A percentile compares a stretch with the other conserved stretches of the same genome.
Evolutionary conservation across 2,329 filamentous ascomycete species (phyloP).

Genomic region (Neoarthrinium moseri): DNA sequence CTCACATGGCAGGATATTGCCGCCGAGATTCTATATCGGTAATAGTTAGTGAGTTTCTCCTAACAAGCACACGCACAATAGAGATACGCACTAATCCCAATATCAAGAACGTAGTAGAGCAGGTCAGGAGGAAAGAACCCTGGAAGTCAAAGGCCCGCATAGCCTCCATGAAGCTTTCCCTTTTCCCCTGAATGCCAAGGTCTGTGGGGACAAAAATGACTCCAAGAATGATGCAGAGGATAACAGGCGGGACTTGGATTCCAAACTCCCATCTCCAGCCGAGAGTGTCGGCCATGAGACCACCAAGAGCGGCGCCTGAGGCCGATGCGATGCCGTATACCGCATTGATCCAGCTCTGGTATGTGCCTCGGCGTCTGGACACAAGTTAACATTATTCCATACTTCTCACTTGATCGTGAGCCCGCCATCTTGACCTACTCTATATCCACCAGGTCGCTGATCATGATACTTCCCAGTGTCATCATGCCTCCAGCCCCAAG

Average conservation of each 20-base stretch:
- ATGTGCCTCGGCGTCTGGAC: slow-evolving; percentile 57
- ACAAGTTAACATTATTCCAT: not conserved
- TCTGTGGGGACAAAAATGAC: slow-evolving; percentile 47
- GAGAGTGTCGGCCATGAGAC: slow-evolving; percentile 65
- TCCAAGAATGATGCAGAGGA: slow-evolving; percentile 45
- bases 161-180: slow-evolving; percentile 44
- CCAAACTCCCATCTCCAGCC: slow-evolving; percentile 76
- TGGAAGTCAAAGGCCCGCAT: slow-evolving; percentile 56
- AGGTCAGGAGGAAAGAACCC: slow-evolving; percentile 53
- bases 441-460: slow-evolving; percentile 72
- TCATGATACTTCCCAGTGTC: slow-evolving; percentile 68
- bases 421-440: slow-evolving; percentile 47
- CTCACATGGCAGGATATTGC: slow-evolving; percentile 61
- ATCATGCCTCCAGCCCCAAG: slow-evolving; percentile 71
- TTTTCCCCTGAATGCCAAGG: slow-evolving; percentile 47
- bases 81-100: slow-evolving; percentile 49
- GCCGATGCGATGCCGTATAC: slow-evolving; percentile 58
- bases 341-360: slow-evolving; percentile 70
- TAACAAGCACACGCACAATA: not conserved
- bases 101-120: slow-evolving; percentile 55
- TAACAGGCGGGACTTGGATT: slow-evolving; percentile 54
- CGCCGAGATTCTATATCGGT: slow-evolving; percentile 51
- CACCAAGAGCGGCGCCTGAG: slow-evolving; percentile 67
- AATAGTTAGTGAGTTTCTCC: not conserved
- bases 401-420: not conserved